Evolutionary conservation across 768 basidiomycete genomes (phyloP).

Genomic region (Asterophora lycoperdoides): DNA sequence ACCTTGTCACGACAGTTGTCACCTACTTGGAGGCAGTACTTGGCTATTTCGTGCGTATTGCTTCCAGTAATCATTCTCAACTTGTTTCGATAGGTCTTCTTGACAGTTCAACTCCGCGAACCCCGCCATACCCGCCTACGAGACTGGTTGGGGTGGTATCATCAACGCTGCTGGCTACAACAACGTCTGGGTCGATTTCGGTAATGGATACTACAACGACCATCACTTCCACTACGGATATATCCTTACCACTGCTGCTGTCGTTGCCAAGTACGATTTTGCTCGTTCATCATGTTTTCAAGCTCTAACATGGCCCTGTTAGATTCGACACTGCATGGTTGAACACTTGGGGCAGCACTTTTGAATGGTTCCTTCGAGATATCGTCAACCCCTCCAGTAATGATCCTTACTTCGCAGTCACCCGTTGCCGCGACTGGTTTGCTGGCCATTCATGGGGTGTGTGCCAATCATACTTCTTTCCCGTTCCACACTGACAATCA

Average conservation of each 20-base stretch:
- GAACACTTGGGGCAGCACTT: conserved; percentile 20
- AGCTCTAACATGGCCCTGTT: not conserved
- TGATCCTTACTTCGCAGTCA: conserved; percentile 30
- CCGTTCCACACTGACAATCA: not conserved
- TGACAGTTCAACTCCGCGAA: no score
- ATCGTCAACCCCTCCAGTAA: conserved; percentile 30
- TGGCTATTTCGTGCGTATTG: conserved; percentile 21
- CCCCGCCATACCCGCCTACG: no score
- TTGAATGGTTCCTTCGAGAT: conserved; percentile 29
- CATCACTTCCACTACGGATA: no score
- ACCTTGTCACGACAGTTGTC: conserved; percentile 26
- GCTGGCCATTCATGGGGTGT: no score
- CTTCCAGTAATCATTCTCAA: not conserved
- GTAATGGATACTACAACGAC: no score
- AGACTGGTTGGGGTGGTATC: no score
- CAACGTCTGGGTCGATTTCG: no score
- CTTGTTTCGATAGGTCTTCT: no score
- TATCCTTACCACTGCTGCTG: conserved; percentile 26
- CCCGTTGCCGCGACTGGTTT: no score
- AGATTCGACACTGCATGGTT: no score
- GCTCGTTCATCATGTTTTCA: not conserved
- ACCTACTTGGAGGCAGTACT: conserved; percentile 23
- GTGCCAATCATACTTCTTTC: no score
- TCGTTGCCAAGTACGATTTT: conserved; percentile 26
- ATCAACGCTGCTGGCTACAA: no score